Evolutionary conservation across 306 rosid genomes (phyloP).

Genomic region (Malus fusca): DNA sequence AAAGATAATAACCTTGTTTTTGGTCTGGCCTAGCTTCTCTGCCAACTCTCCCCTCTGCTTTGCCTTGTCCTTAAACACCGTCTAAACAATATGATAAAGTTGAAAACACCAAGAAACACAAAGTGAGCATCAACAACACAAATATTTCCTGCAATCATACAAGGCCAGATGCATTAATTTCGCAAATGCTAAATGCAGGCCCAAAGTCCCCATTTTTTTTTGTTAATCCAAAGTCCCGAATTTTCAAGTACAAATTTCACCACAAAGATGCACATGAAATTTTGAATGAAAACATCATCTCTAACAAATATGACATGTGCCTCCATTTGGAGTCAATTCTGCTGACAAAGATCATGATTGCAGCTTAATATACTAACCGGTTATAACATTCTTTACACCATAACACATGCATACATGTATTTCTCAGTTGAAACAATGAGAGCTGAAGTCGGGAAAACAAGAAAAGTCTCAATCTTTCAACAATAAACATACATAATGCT

Average conservation of each 20-base stretch:
- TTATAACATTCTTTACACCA: background rate
- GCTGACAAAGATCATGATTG: background rate
- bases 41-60: too few relatives aligned
- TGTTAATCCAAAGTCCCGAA: background rate
- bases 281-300: background rate
- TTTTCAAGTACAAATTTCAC: background rate
- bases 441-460: background rate
- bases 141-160: background rate
- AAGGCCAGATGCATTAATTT: too few relatives aligned
- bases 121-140: conserved; percentile 10
- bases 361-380: background rate
- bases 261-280: background rate
- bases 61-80: conserved; percentile 17
- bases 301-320: background rate
- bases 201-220: conserved; percentile 15
- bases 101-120: conserved; percentile 17
- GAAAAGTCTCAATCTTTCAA: background rate
- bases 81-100: background rate
- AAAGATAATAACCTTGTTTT: conserved; percentile 67
- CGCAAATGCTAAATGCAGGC: background rate
- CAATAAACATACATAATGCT: background rate
- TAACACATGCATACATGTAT: background rate
- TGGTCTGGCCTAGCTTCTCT: conserved; percentile 15
- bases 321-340: background rate
- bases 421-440: background rate